These are phyloP conservation scores for Nakaseomyces delphensis DNA, from an alignment of 1,139 yeast genomes.

Conservation along the genomic window DNA sequence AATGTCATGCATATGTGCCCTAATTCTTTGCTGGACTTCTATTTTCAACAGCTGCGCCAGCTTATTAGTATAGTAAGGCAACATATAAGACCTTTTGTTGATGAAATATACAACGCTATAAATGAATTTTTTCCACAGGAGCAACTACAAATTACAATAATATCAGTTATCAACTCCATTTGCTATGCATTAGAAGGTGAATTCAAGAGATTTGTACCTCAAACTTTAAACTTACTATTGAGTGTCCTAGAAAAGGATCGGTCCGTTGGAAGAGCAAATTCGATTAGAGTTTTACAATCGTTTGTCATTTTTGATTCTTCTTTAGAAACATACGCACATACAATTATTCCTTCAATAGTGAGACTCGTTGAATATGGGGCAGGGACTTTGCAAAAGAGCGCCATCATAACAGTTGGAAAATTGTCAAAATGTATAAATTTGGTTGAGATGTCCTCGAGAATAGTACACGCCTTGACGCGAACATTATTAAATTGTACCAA, in stretches of 20 bases:
- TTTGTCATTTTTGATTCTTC: constrained; percentile 85
- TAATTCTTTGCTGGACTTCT: constrained; percentile 72
- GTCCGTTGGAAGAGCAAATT: constrained; percentile 52
- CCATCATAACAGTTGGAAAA: constrained; percentile 80
- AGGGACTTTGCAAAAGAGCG: constrained; percentile 51
- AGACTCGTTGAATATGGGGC: constrained; percentile 67
- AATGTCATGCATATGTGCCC: constrained; percentile 82
- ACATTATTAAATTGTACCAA: constrained; percentile 50
- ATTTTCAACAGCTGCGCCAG: constrained; percentile 80
- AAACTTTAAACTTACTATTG: constrained; percentile 64
- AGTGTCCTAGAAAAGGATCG: constrained; percentile 74
- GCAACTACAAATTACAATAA: constrained; percentile 68
- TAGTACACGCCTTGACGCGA: constrained; percentile 77
- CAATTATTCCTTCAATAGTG: constrained; percentile 77
- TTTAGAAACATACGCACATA: constrained; percentile 80
- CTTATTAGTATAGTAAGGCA: constrained; percentile 77
- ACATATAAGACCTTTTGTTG: constrained; percentile 76
- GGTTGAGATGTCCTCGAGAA: constrained; percentile 84
- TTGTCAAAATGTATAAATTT: constrained; percentile 64
- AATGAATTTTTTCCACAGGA: constrained; percentile 64
- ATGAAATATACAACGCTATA: constrained; percentile 64
- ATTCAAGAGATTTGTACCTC: constrained; percentile 75
- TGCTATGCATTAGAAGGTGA: constrained; percentile 88
- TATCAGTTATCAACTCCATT: constrained; percentile 72
- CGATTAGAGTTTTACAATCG: constrained; percentile 74